Evolutionary conservation across 2,329 filamentous ascomycete genomes (phyloP), one percentile per base, ranked within the genome.

Genomic region (Fusarium sp.): DNA sequence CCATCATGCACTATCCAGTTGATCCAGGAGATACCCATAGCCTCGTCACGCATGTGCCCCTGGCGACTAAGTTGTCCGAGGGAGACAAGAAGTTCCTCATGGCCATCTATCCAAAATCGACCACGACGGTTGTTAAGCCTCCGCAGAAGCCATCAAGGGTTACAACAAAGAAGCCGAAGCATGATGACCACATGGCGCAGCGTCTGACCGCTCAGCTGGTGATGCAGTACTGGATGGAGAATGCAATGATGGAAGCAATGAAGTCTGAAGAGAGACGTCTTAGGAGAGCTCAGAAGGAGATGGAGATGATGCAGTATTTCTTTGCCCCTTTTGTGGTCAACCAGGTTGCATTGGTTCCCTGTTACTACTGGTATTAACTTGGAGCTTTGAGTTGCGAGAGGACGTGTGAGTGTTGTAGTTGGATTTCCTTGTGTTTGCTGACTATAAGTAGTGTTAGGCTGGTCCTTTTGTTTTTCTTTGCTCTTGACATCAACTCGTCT

Each of bases 241-340:
- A 54, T 54, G 50, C 50, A 20, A 31, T 54, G 18, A 9, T 54
- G 27, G 50, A 54, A 54, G 27, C 50, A 34, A 34, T 31, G 6
- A 54, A 54, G 27, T 54, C 50, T 9, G 50, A 54, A 29, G 50
- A 54, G 50, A 54, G 50, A 20, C 27, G 50, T 20, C n/a, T 31
- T 5, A 54, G 50, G 9, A 54, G 29, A 31, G 50, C 29, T n/a
- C 50, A 54, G 50, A 54, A 54, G 29, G 50, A 54, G 50, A 31
- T 54, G 50, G 50, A 54, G 18, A 54, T 54, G 50, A 54, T 54
- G 50, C 27, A 54, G 27, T 54, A 54, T 54, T 20, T 54, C 50
- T 54, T 54, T 54, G 50, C 18, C 18, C 50, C 50, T 5, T 54
- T 54, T 20, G 27, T 54, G 50, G 27, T 54, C 11, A 54, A 54